phyloP scores from a whole-genome alignment of 352 stramenopile species.

The Phytopythium boreale region DNA sequence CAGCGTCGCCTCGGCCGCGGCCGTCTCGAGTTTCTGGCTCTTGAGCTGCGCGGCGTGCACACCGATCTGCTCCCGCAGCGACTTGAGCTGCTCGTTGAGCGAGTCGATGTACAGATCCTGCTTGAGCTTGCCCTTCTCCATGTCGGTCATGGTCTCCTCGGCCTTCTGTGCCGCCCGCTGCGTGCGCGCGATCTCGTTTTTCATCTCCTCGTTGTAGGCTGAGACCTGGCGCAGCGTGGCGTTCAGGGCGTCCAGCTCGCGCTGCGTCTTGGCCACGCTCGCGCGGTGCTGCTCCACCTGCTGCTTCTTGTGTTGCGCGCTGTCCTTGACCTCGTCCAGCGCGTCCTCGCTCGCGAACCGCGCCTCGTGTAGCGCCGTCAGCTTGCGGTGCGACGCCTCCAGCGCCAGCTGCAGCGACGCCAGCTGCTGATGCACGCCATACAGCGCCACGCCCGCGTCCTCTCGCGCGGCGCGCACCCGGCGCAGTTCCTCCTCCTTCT shows the following conservation, averaged over 20 bases:
- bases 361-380: conserved; percentile 58
- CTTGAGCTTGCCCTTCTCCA: conserved; percentile 92
- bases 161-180: conserved; percentile 92
- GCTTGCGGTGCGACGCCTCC: conserved; percentile 75
- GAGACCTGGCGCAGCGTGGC: conserved; percentile 86
- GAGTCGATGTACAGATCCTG: conserved; percentile 95
- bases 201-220: conserved; percentile 94
- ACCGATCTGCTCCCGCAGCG: conserved; percentile 84
- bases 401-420: conserved; percentile 90
- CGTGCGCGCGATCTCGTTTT: conserved; percentile 91
- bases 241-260: conserved; percentile 88
- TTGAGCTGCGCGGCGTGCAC: conserved; percentile 79
- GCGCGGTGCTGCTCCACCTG: conserved; percentile 55
- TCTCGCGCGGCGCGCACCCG: conserved; percentile 76
- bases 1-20: conserved; percentile 84
- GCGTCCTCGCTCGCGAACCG: conserved; percentile 70
- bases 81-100: conserved; percentile 89
- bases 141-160: conserved; percentile 89
- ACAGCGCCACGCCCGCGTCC: conserved; percentile 90
- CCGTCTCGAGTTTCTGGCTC: conserved; percentile 84
- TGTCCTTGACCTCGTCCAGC: conserved; percentile 68
- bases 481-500: conserved; percentile 75
- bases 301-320: conserved; percentile 57
- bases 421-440: conserved; percentile 94
- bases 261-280: conserved; percentile 79